Conservation (phyloP, 106 monocot genomes). For the Platanthera zijinensis region DNA sequence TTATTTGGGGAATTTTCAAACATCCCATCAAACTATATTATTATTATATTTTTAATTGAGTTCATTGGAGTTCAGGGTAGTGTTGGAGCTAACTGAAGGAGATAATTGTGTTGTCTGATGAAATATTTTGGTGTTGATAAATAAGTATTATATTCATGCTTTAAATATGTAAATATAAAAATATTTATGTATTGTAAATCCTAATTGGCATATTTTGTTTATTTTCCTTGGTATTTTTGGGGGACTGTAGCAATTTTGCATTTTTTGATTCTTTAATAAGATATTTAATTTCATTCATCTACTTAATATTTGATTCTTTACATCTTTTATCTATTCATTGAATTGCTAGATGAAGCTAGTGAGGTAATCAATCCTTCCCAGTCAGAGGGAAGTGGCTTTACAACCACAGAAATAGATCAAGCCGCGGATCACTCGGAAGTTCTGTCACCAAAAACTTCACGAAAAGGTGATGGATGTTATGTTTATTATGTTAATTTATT, state of each 20-base stretch:
- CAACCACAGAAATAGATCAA: constrained; percentile 15
- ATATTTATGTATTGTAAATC: no score
- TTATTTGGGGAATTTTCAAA: no score
- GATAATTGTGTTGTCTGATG: no score
- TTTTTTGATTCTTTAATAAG: not conserved
- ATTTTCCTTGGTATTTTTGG: not conserved
- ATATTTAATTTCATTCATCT: not conserved
- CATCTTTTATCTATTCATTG: not conserved
- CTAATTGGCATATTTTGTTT: not conserved
- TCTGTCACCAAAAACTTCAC: constrained; percentile 39
- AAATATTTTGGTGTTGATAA: no score
- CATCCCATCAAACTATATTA: no score
- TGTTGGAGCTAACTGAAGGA: no score
- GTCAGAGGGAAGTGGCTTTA: constrained; percentile 27
- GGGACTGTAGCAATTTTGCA: not conserved
- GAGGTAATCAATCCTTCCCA: constrained; percentile 38
- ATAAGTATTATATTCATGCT: no score
- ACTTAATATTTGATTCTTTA: not conserved
- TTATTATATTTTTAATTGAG: no score
- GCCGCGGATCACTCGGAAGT: constrained; percentile 34
- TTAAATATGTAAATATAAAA: no score
- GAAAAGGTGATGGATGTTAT: constrained; percentile 31
- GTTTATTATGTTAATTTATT: not conserved
- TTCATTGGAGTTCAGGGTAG: no score
- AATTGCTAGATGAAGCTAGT: constrained; percentile 36